Evolutionary conservation across 768 basidiomycete species (phyloP).

Genomic region (Boletus patriciae): DNA sequence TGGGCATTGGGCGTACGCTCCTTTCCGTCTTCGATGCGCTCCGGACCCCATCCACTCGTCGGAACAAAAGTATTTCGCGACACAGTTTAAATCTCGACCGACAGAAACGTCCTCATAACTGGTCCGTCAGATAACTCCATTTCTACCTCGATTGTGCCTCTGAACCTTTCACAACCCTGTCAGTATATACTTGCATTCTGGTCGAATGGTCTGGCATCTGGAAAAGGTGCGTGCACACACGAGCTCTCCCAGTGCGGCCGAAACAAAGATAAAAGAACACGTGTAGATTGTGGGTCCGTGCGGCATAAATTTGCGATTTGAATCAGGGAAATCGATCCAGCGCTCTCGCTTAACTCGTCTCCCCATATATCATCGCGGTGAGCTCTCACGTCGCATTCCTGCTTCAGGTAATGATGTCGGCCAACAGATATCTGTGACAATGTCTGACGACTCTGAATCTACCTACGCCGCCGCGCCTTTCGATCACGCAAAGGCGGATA

Average conservation of each 20-base stretch:
- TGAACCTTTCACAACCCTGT: background rate
- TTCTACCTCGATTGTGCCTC: background rate
- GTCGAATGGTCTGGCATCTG: too few species aligned
- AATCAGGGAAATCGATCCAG: too few species aligned
- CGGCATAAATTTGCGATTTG: too few species aligned
- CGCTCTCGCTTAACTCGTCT: background rate
- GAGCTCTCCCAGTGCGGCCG: background rate
- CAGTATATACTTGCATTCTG: too few species aligned
- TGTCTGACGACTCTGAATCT: background rate
- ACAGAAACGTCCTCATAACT: background rate
- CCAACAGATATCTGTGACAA: background rate
- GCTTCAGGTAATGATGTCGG: background rate
- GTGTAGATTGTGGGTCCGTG: background rate
- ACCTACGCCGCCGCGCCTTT: conserved; percentile 1
- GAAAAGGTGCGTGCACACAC: background rate
- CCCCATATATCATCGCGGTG: background rate
- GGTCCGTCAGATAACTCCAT: background rate
- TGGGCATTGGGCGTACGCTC: too few species aligned
- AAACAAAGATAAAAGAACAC: background rate
- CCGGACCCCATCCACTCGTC: too few species aligned
- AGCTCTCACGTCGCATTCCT: background rate
- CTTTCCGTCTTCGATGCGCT: too few species aligned
- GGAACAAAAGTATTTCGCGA: too few species aligned
- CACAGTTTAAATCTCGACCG: too few species aligned
- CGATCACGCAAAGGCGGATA: too few species aligned